phyloP scores from a whole-genome alignment of 2,329 filamentous ascomycete species.

The Aspergillus puulaauensis region DNA sequence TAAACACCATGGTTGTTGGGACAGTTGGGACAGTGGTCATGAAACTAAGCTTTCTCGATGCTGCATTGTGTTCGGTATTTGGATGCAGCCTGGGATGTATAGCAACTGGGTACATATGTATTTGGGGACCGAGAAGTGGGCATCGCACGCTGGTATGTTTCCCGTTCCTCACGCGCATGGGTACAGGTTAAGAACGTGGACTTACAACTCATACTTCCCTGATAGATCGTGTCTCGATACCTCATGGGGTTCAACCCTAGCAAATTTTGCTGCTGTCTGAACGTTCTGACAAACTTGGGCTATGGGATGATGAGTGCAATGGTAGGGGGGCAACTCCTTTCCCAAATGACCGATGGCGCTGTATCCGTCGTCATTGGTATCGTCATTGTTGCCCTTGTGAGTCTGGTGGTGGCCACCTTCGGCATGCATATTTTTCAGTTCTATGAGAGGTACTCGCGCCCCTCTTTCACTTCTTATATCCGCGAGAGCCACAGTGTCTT shows the following conservation, averaged over 20 bases:
- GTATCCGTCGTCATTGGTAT: slow-evolving; percentile 42
- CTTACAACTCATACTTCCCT: slow-evolving; percentile 10
- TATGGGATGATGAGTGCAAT: slow-evolving; percentile 45
- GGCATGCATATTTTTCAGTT: slow-evolving; percentile 44
- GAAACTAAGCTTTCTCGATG: slow-evolving; percentile 41
- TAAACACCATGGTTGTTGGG: slow-evolving; percentile 44
- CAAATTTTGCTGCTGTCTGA: slow-evolving; percentile 41
- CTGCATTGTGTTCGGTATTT: slow-evolving; percentile 38
- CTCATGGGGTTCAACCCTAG: slow-evolving; percentile 47
- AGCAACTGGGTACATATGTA: slow-evolving; percentile 43
- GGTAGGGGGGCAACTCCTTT: slow-evolving; percentile 47
- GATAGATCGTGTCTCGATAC: slow-evolving; percentile 41
- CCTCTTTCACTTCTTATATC: too few relatives aligned
- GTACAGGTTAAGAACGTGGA: background rate
- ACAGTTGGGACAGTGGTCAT: slow-evolving; percentile 43
- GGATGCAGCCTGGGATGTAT: slow-evolving; percentile 35
- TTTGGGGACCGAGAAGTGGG: slow-evolving; percentile 42
- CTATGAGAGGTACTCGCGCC: slow-evolving; percentile 40
- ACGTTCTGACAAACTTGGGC: slow-evolving; percentile 44
- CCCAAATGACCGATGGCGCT: slow-evolving; percentile 37
- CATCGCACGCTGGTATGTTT: slow-evolving; percentile 42
- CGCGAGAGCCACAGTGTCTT: background rate
- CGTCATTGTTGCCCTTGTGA: slow-evolving; percentile 36
- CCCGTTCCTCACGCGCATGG: background rate
- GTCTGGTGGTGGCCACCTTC: slow-evolving; percentile 38